Evolutionary conservation across 768 basidiomycete genomes (phyloP).

Genomic region (Crepidotus variabilis): DNA sequence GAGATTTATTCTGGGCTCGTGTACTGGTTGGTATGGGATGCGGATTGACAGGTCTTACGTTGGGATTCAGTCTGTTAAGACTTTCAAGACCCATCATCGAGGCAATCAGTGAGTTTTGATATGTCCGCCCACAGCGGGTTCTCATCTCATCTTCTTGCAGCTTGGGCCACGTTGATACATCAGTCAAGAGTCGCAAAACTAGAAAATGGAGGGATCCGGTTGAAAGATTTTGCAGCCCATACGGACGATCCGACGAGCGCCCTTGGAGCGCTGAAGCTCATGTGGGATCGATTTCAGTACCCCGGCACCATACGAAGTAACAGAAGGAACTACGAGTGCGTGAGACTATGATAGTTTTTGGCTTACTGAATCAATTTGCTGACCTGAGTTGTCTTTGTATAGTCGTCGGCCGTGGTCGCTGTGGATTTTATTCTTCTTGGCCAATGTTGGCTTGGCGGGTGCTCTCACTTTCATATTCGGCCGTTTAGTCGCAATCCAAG

Average conservation of each 20-base stretch:
- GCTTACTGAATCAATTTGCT: not conserved
- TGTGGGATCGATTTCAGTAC: slow-evolving; percentile 32
- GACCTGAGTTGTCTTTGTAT: too few species aligned
- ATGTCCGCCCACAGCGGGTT: not conserved
- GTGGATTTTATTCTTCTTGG: slow-evolving; percentile 31
- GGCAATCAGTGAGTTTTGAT: slow-evolving; percentile 26
- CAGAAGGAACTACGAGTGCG: slow-evolving; percentile 34
- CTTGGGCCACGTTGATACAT: slow-evolving; percentile 43
- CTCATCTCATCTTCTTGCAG: slow-evolving; percentile 16
- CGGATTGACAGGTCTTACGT: slow-evolving; percentile 24
- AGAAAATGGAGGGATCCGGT: slow-evolving; percentile 26
- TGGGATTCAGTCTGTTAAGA: slow-evolving; percentile 26
- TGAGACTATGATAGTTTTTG: not conserved
- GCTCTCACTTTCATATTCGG: slow-evolving; percentile 32
- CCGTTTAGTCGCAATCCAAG: slow-evolving; percentile 31
- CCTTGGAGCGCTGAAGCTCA: slow-evolving; percentile 25
- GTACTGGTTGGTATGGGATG: slow-evolving; percentile 28
- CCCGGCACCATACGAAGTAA: slow-evolving; percentile 26
- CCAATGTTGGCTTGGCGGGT: slow-evolving; percentile 24
- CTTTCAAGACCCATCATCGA: slow-evolving; percentile 27
- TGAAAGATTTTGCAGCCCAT: slow-evolving; percentile 32
- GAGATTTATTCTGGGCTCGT: slow-evolving; percentile 34
- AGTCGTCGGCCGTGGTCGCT: slow-evolving; percentile 36
- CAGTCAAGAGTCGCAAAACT: slow-evolving; percentile 26
- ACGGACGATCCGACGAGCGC: slow-evolving; percentile 26